Percentiles rank a stretch among this genome's conserved stretches.
These are phyloP conservation scores for Leptomonas seymouri DNA, from an alignment of 208 protist species.

Conservation along the genomic window DNA sequence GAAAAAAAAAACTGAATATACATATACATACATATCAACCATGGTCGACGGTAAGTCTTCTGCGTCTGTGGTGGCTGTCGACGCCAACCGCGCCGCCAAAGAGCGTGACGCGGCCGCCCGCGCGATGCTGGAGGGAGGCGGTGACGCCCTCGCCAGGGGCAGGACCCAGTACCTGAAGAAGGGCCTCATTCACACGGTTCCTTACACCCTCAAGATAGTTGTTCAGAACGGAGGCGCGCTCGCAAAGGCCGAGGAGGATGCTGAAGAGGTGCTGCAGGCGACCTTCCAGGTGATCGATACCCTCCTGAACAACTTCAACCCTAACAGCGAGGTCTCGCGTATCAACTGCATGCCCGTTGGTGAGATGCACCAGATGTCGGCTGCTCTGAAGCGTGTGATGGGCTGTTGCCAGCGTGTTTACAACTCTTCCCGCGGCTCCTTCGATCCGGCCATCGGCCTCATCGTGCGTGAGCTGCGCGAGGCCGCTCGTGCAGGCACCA, in stretches of 20 bases:
- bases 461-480: constrained; percentile 40
- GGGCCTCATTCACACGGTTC: constrained; percentile 69
- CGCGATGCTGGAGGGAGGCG: constrained; percentile 54
- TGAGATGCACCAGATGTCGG: constrained; percentile 62
- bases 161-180: constrained; percentile 44
- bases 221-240: constrained; percentile 30
- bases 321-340: constrained; percentile 60
- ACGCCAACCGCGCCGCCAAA: constrained; percentile 50
- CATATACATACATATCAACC: constrained; percentile 6
- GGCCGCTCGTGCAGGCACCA: constrained; percentile 28
- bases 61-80: constrained; percentile 59
- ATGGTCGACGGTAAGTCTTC: constrained; percentile 64
- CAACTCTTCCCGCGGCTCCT: constrained; percentile 53
- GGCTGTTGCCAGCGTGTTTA: constrained; percentile 50
- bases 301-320: constrained; percentile 67
- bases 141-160: constrained; percentile 18
- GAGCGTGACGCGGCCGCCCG: constrained; percentile 61
- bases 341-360: constrained; percentile 51
- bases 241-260: constrained; percentile 24
- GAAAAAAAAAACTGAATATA: too few relatives aligned
- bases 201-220: constrained; percentile 67
- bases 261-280: constrained; percentile 38
- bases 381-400: constrained; percentile 52
- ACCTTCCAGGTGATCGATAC: constrained; percentile 66
- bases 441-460: constrained; percentile 49